Base-by-base conservation (phyloP, 2,329 filamentous ascomycete genomes). In the Chaetothyriales sp. region DNA sequence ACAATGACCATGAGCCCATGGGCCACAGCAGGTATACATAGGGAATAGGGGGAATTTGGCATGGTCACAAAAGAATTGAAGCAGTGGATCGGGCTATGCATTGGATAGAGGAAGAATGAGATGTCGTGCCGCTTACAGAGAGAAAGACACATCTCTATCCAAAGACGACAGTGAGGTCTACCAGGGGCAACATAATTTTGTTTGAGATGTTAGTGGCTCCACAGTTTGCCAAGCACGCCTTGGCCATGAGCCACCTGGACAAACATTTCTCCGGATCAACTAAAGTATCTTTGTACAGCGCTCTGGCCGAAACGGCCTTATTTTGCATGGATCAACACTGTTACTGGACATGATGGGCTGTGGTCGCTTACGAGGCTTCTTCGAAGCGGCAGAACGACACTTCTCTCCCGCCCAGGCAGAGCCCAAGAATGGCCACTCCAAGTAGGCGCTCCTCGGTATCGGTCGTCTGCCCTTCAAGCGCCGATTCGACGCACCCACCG, bases 1-100 rank as follows among this genome's bases (percentile, higher is more conserved):
- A 74, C 58, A 15, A 77, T 57, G 5, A 66, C 74, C 74, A 76
- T 77, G 2, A 77, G 58, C 3, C 70, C 57, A 28, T 74, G 75
- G 12, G 69, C 76, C 10, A 80, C 61, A 3, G 73, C 77, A 18
- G 22, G 3, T 25, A 25, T 25, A 25, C 22, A 25, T 3, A 25
- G 22, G 3, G n/a, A n/a, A n/a, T 6, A 25, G 3, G 22, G 22
- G 6, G 22, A 25, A 6, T 3, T 25, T 25, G 22, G 22, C 22
- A 25, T 3, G 22, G 3, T 25, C 22, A 25, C 6, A 3, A 25
- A 25, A 25, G 3, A 3, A 25, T 25, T 25, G 22, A 25, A 25
- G 3, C 22, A 3, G 22, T 25, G 3, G 3, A 25, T n/a, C n/a
- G 22, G 6, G 22, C 22, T 25, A 6, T 25, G 22, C 22, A n/a